These are phyloP conservation scores for Wallacemonas sp. DNA, from an alignment of 208 protist species.

Conservation along the genomic window DNA sequence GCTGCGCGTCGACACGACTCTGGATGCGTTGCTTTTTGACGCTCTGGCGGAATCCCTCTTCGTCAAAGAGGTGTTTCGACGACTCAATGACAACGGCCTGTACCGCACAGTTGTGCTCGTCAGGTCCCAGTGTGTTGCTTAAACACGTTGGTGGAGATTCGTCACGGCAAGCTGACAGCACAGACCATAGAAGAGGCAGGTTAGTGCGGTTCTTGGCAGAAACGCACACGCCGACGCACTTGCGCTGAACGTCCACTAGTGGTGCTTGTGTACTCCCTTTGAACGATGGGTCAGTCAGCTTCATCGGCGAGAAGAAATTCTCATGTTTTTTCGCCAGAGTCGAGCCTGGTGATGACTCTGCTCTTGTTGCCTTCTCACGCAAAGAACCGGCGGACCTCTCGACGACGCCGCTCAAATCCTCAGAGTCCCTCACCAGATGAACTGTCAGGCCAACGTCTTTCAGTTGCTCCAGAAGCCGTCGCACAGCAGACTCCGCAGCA, in stretches of 20 bases:
- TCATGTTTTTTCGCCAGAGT: not conserved
- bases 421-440: slow-evolving; percentile 36
- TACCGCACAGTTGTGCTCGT: slow-evolving; percentile 59
- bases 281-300: slow-evolving; percentile 60
- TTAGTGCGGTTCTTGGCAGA: slow-evolving; percentile 55
- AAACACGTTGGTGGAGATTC: slow-evolving; percentile 42
- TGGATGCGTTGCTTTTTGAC: slow-evolving; percentile 46
- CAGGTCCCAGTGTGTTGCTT: slow-evolving; percentile 34
- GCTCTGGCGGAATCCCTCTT: slow-evolving; percentile 78
- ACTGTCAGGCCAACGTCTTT: slow-evolving; percentile 69
- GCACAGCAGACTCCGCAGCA: slow-evolving; percentile 36
- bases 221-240: slow-evolving; percentile 77
- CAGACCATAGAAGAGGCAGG: slow-evolving; percentile 61
- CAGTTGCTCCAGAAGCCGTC: slow-evolving; percentile 43
- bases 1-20: slow-evolving; percentile 31
- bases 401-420: slow-evolving; percentile 23
- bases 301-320: slow-evolving; percentile 66
- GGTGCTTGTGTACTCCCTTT: slow-evolving; percentile 62
- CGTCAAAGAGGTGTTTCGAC: slow-evolving; percentile 90
- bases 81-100: slow-evolving; percentile 86
- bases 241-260: slow-evolving; percentile 59
- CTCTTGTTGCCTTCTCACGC: not conserved
- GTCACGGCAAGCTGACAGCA: slow-evolving; percentile 49
- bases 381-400: not conserved
- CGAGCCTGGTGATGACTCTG: not conserved